These are phyloP conservation scores for Agapanthus africanus DNA, from an alignment of 106 monocot genomes.

Conservation along the genomic window DNA sequence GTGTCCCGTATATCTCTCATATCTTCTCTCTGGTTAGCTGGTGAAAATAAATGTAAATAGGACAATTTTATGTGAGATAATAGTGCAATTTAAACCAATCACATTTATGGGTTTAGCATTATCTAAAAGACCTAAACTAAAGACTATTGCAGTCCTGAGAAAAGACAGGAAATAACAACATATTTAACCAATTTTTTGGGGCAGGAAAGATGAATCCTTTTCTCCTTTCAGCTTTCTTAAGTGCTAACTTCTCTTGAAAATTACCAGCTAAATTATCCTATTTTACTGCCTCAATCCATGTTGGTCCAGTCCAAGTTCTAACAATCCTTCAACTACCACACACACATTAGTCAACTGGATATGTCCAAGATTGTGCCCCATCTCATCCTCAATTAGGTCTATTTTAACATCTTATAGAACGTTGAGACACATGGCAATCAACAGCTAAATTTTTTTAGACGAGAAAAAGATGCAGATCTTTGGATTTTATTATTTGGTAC, in stretches of 20 bases:
- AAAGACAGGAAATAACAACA: not conserved
- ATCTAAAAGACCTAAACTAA: not conserved
- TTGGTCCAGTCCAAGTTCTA: not conserved
- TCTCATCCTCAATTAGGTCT: not conserved
- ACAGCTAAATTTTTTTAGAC: too few relatives aligned
- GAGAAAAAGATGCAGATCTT: too few relatives aligned
- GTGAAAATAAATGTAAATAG: slow-evolving; percentile 7
- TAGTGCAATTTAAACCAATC: not conserved
- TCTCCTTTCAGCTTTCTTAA: not conserved
- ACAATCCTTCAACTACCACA: not conserved
- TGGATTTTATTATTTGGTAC: too few relatives aligned
- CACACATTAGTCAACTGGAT: not conserved
- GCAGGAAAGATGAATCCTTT: not conserved
- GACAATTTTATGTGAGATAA: not conserved
- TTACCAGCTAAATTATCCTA: not conserved
- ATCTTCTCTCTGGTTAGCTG: slow-evolving; percentile 71
- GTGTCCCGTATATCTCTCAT: slow-evolving; percentile 65
- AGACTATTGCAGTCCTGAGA: not conserved
- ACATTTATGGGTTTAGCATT: not conserved
- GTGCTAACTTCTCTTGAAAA: not conserved
- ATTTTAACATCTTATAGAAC: too few relatives aligned
- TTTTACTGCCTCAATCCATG: not conserved
- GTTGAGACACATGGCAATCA: too few relatives aligned
- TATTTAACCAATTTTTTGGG: too few relatives aligned
- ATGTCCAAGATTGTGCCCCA: not conserved